phyloP scores from a whole-genome alignment of 495 filamentous ascomycete genomes.

The Stereocaulon alpinum region DNA sequence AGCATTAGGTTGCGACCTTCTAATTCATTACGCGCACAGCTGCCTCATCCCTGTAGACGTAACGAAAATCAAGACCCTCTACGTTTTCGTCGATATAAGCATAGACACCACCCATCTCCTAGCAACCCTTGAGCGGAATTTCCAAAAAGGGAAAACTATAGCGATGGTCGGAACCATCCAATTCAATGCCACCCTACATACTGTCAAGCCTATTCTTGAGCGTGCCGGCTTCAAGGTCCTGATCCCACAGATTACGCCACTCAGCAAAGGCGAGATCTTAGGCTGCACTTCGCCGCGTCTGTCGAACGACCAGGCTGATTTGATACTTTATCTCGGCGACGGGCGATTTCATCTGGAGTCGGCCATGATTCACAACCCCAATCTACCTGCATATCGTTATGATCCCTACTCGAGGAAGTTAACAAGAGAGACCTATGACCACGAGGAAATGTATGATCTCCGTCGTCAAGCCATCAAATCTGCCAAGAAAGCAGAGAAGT shows the following conservation, averaged over 20 bases:
- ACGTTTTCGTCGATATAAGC: conserved; percentile 96
- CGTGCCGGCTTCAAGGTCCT: conserved; percentile 70
- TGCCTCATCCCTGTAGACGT: conserved; percentile 94
- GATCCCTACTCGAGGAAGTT: conserved; percentile 91
- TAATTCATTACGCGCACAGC: conserved; percentile 95
- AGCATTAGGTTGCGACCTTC: conserved; percentile 84
- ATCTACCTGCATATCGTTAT: conserved; percentile 85
- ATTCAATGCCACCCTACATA: conserved; percentile 94
- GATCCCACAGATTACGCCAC: conserved; percentile 84
- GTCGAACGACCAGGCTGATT: conserved; percentile 48
- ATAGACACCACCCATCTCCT: conserved; percentile 85
- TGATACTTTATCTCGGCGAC: conserved; percentile 89
- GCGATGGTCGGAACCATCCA: conserved; percentile 96
- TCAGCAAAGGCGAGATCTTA: conserved; percentile 89
- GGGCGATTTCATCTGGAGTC: conserved; percentile 95
- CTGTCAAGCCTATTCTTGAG: conserved; percentile 62
- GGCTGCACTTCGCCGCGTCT: conserved; percentile 88
- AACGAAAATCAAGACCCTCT: conserved; percentile 88
- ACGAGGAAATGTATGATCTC: conserved; percentile 76
- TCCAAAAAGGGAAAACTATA: conserved; percentile 69
- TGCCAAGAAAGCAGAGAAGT: conserved; percentile 68
- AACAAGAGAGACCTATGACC: conserved; percentile 80
- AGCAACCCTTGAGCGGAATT: conserved; percentile 81
- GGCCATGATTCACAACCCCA: conserved; percentile 96
- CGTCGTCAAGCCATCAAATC: conserved; percentile 64